phyloP scores from a whole-genome alignment of 2,329 filamentous ascomycete genomes.

The Paradendryphiella salina region DNA sequence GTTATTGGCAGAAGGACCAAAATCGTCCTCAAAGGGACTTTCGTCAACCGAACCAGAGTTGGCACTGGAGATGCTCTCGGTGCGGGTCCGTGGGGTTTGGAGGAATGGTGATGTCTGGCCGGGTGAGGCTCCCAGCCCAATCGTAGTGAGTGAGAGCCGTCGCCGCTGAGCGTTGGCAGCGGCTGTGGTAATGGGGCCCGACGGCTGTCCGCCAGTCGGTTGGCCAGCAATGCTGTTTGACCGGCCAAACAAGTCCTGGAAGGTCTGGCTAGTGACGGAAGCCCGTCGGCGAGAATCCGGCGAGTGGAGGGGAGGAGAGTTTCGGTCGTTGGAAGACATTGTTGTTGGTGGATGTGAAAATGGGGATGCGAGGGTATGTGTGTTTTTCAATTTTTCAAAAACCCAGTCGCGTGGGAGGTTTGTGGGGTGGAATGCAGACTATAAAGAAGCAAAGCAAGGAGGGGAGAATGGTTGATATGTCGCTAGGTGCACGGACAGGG shows the following conservation, averaged over 20 bases:
- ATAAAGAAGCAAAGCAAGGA: constrained; percentile 19
- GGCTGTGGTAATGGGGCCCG: constrained; percentile 54
- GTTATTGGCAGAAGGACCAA: constrained; percentile 56
- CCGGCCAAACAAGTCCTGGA: constrained; percentile 54
- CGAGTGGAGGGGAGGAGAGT: constrained; percentile 47
- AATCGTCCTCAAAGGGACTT: constrained; percentile 60
- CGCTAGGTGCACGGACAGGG: constrained; percentile 28
- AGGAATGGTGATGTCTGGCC: constrained; percentile 51
- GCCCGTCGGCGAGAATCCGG: constrained; percentile 49
- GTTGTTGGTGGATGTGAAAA: constrained; percentile 7
- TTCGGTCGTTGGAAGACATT: constrained; percentile 48
- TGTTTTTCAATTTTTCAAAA: constrained; percentile 14
- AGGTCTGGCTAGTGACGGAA: constrained; percentile 54
- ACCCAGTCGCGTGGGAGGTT: background rate
- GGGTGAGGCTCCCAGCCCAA: constrained; percentile 52
- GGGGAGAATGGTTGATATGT: constrained; percentile 27
- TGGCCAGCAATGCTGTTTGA: constrained; percentile 41
- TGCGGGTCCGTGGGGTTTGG: constrained; percentile 45
- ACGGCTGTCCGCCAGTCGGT: constrained; percentile 36
- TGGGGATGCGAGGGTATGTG: constrained; percentile 1
- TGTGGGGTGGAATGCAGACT: constrained; percentile 6
- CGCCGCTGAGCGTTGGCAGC: constrained; percentile 55
- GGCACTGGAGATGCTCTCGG: constrained; percentile 54
- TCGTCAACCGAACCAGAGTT: constrained; percentile 55
- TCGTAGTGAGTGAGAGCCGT: constrained; percentile 55